phyloP scores from a whole-genome alignment of 768 basidiomycete genomes.

The Strobilomyces echinocephalus region DNA sequence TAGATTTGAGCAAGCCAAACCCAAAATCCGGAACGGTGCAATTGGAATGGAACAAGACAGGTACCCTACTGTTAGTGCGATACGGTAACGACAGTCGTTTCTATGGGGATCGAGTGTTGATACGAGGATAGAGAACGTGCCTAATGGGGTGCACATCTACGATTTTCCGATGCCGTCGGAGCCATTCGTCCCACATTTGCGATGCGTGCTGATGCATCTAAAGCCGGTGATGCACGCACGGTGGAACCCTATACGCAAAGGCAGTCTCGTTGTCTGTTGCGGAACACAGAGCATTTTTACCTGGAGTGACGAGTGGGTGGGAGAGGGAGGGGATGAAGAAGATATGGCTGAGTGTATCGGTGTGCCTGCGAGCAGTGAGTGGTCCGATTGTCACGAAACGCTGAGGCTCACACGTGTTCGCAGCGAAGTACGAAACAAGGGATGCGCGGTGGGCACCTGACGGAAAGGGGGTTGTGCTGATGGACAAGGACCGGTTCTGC shows the following conservation, averaged over 20 bases:
- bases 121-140: constrained; percentile 48
- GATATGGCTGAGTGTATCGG: constrained; percentile 91
- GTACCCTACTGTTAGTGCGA: constrained; percentile 66
- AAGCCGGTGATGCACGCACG: constrained; percentile 58
- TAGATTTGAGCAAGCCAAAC: constrained; percentile 57
- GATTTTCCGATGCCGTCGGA: constrained; percentile 62
- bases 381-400: not conserved
- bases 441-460: constrained; percentile 82
- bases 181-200: constrained; percentile 54
- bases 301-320: constrained; percentile 82
- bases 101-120: not conserved
- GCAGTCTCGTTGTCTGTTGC: constrained; percentile 63
- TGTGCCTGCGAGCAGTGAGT: constrained; percentile 73
- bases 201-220: constrained; percentile 63
- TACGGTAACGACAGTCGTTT: constrained; percentile 48
- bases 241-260: constrained; percentile 86
- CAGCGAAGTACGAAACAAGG: constrained; percentile 67
- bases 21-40: constrained; percentile 67
- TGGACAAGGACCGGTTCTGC: constrained; percentile 79
- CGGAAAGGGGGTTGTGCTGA: constrained; percentile 70
- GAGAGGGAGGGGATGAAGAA: constrained; percentile 50
- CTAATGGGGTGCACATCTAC: constrained; percentile 64
- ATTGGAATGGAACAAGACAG: constrained; percentile 78
- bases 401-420: not conserved
- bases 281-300: constrained; percentile 63